Evolutionary conservation across 1,139 yeast species (phyloP).

Genomic region (Yamadazyma triangularis): DNA sequence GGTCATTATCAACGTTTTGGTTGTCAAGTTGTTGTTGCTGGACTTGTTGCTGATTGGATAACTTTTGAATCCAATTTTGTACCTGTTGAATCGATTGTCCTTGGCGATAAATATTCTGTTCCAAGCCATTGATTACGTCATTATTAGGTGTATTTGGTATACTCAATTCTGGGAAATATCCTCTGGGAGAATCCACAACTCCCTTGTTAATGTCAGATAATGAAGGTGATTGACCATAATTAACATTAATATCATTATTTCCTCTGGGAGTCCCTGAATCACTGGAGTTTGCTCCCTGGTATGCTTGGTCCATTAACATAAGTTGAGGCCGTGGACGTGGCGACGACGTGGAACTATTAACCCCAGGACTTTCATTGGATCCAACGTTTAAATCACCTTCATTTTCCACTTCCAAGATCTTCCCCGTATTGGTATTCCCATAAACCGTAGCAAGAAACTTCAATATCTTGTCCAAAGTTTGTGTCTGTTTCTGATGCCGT

Average conservation of each 20-base stretch:
- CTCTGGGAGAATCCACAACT: too few relatives aligned
- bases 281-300: slow-evolving; percentile 17
- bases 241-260: too few relatives aligned
- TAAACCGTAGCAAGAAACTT: slow-evolving; percentile 82
- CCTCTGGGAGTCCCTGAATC: too few relatives aligned
- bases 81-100: slow-evolving; percentile 55
- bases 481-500: slow-evolving; percentile 79
- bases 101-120: slow-evolving; percentile 44
- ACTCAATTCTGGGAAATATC: slow-evolving; percentile 6
- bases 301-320: slow-evolving; percentile 42
- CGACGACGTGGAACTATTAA: too few relatives aligned
- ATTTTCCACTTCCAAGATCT: slow-evolving; percentile 39
- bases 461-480: slow-evolving; percentile 81
- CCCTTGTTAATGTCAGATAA: too few relatives aligned
- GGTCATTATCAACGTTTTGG: too few relatives aligned
- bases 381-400: too few relatives aligned
- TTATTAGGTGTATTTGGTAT: slow-evolving; percentile 4
- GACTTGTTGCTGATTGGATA: slow-evolving; percentile 23
- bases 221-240: too few relatives aligned
- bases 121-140: slow-evolving; percentile 31
- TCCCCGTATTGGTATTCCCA: slow-evolving; percentile 59
- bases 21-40: slow-evolving; percentile 2
- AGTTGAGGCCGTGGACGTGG: slow-evolving; percentile 32
- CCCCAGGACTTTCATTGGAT: too few relatives aligned
- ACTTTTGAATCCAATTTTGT: slow-evolving; percentile 53